A percentile compares a stretch with the other conserved stretches of the same genome.
Evolutionary conservation across 768 basidiomycete species (phyloP).

Genomic region (Hemileccinum impolitum): DNA sequence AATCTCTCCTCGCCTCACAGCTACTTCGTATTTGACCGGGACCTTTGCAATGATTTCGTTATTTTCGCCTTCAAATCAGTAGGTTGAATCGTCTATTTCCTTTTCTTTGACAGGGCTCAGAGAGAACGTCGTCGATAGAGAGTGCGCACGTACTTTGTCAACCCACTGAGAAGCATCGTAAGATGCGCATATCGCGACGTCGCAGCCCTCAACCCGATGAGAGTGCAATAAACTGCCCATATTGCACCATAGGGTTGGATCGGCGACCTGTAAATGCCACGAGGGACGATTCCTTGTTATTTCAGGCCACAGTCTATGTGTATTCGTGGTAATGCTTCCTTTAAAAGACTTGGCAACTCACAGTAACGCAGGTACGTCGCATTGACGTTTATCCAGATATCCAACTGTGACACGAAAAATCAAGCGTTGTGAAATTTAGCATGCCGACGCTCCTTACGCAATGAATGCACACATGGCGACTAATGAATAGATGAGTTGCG

Average conservation of each 20-base stretch:
- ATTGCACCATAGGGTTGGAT: conserved; percentile 67
- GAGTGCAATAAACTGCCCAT: conserved; percentile 70
- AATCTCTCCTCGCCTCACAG: too few relatives aligned
- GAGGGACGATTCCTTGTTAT: conserved; percentile 50
- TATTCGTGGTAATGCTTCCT: conserved; percentile 21
- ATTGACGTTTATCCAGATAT: conserved; percentile 67
- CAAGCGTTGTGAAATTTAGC: conserved; percentile 47
- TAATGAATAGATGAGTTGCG: neutral
- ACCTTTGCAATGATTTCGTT: too few relatives aligned
- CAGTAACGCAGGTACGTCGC: conserved; percentile 72
- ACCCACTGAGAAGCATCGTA: too few relatives aligned
- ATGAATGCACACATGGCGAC: conserved; percentile 60
- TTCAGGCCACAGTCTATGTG: conserved; percentile 13
- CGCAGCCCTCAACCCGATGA: too few relatives aligned
- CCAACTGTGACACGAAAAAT: conserved; percentile 42
- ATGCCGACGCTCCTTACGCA: conserved; percentile 14
- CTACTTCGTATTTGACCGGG: too few relatives aligned
- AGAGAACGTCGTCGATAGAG: too few relatives aligned
- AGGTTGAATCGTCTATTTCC: too few relatives aligned
- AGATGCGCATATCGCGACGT: too few relatives aligned
- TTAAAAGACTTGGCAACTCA: conserved; percentile 30
- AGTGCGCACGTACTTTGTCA: too few relatives aligned
- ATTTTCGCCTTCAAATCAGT: too few relatives aligned
- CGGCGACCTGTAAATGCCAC: conserved; percentile 56
- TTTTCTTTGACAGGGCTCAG: too few relatives aligned